Evolutionary conservation across 495 filamentous ascomycete genomes (phyloP), one percentile per base, ranked within the genome.

Genomic region (Corynascus novoguineensis): DNA sequence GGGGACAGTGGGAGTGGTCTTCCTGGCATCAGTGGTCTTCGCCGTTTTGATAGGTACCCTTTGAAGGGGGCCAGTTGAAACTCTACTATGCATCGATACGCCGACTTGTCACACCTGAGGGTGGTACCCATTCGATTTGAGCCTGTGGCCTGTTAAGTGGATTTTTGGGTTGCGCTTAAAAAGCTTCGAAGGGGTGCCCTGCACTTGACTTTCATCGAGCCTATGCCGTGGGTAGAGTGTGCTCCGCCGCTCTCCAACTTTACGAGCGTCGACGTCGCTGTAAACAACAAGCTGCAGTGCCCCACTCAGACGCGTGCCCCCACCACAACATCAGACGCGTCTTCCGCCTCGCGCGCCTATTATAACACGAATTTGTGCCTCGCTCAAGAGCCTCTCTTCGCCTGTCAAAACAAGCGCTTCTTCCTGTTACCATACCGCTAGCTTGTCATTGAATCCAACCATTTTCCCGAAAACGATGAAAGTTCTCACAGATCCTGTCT

Each of bases 291-390:
- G 9, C n/a, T n/a, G n/a, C n/a, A n/a, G n/a, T n/a, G 3, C 48
- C 48, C 48, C 31, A 15, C 49, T 2, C 29, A n/a, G 19, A 29
- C 48, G 46, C 32, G 48, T 1, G 37, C 32, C 32, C 34, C 32
- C 40, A 35, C 34, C 17, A 8, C 27, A 51, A 51, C 49, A 51
- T n/a, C n/a, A n/a, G n/a, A n/a, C n/a, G n/a, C n/a, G n/a, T n/a
- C n/a, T n/a, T n/a, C n/a, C n/a, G n/a, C n/a, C 37, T 11, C 14
- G 15, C 1, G 19, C 49, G 49, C 49, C 32, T 51, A 32, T 51
- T 40, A 40, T 25, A 37, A 24, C 49, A 27, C 5, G 6, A 3
- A 24, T 27, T 38, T 22, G 32, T 40, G 14, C 24, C 19, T 22
- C 31, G 25, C 11, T 17, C 9, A 10, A n/a, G 32, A 21, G 24